Base-by-base conservation (phyloP, 345 rosid species). In the Trapa incisa region DNA sequence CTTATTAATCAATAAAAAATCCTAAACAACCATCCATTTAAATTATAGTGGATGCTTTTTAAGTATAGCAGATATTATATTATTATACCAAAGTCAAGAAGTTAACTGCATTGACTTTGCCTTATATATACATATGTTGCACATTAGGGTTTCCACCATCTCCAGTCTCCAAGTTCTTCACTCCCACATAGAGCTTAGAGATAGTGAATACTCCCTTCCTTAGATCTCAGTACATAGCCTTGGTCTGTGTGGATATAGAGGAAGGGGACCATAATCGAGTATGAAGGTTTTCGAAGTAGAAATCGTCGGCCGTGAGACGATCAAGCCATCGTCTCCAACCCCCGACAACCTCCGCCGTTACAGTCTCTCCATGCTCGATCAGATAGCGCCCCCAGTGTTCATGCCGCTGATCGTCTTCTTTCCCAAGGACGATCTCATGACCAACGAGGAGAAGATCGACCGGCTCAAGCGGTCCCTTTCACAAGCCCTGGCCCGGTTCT, bases 271-370 rank as follows among this genome's bases (percentile, higher is more conserved):
- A 22, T 22, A 22, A 22, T 22, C 29, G 29, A 61, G 14, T 22
- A 72, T 61, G 71, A 68, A 75, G 17, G 72, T 65, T 47, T 57
- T 82, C 4, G 68, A 71, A 56, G 64, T 70, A 6, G 74, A 80
- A 71, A 64, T 73, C 11, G 1, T 72, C 67, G 75, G 72, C 67
- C 61, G 8, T 13, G 78, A 71, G 32, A 68, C 63, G 11, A 73
- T 83, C 71, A 76, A 78, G 61, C 86, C 84, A 47, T 69, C 79
- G 4, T 66, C 72, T 32, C 84, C 86, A 5, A 83, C 81, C 5
- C 79, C 76, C 2, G 38, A 73, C 37, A 75, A 75, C 61, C 84
- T 74, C 15, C 64, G 62, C 61, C 73, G 35, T 37, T 70, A 78
- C 69, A 52, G 60, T 3, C 80, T 78, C 60, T 80, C 84, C 56